Base-by-base conservation (phyloP, 345 rosid genomes). In the Clausena lansium region DNA sequence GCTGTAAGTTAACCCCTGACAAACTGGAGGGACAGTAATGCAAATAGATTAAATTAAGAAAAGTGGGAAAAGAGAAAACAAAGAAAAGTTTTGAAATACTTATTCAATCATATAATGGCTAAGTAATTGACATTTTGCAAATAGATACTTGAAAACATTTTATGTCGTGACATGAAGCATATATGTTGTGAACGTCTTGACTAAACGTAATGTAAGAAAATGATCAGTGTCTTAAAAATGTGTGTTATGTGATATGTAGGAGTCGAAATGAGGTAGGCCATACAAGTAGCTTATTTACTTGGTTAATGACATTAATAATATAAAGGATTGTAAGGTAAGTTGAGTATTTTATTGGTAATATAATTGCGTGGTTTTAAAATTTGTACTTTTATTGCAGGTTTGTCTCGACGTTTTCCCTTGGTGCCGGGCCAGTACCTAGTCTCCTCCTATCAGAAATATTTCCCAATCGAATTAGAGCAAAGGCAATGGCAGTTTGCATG, bases 391-490 rank as follows among this genome's bases (percentile, higher is more conserved):
- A 45, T 59, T 86, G 89, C 94, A 95, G 98, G 90, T 85, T 90
- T 86, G 98, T 95, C 79, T 81, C 91, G 77, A 78, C 89, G 61
- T 95, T 90, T 85, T 84, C 98, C 50, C 82, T 89, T 20, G 98
- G 97, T 81, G 98, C 96, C 76, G 99, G 98, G 83, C 98, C 98
- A 64, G 97, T 95, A 75, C 99, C 98, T 69, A 79, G 94, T 81
- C 88, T 93, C 67, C 96, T 93, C 63, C 84, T 95, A 65, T 91
- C 99, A 75, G 97, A 95, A 88, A 93, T 91, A 87, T 91, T 94
- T 77, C 94, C 98, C 38, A 86, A 84, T 83, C 92, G 91, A 68
- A 88, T 93, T 75, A 90, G 97, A 76, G 99, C 94, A 39, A 95
- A 92, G 83, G 96, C 98, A 72, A 87, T 95, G 92, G 91, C 99